phyloP scores from a whole-genome alignment of 1,284 basidiomycete species.

The Cystobasidium sp. region DNA sequence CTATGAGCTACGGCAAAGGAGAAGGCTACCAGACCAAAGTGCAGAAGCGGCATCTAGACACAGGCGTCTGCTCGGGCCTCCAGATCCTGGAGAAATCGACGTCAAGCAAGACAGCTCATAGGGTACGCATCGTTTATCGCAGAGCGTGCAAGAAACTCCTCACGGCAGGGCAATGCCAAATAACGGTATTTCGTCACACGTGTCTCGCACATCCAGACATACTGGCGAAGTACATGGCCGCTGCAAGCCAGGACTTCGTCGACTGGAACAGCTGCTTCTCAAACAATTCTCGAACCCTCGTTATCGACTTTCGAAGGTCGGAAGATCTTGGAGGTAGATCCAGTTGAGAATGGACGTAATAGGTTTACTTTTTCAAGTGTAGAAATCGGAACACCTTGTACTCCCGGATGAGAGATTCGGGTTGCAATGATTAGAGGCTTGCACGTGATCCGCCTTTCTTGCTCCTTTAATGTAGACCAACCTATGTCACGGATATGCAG shows the following conservation, averaged over 20 bases:
- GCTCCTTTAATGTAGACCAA: neutral
- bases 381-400: no score
- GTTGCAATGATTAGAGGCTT: no score
- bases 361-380: no score
- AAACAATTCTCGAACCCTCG: no score
- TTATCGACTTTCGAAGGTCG: no score
- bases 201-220: neutral
- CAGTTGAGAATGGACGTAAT: no score
- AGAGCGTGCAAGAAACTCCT: neutral
- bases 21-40: neutral
- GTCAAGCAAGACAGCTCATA: neutral
- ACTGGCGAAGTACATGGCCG: neutral
- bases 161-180: neutral
- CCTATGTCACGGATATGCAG: neutral
- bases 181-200: neutral
- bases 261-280: no score
- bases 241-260: no score
- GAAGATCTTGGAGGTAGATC: no score
- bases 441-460: neutral
- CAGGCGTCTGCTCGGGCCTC: neutral
- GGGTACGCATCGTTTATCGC: neutral
- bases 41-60: neutral
- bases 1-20: neutral
- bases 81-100: neutral
- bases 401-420: no score